Evolutionary conservation across 164 flowering plant species (phyloP).

Genomic region (Annona squamosa): DNA sequence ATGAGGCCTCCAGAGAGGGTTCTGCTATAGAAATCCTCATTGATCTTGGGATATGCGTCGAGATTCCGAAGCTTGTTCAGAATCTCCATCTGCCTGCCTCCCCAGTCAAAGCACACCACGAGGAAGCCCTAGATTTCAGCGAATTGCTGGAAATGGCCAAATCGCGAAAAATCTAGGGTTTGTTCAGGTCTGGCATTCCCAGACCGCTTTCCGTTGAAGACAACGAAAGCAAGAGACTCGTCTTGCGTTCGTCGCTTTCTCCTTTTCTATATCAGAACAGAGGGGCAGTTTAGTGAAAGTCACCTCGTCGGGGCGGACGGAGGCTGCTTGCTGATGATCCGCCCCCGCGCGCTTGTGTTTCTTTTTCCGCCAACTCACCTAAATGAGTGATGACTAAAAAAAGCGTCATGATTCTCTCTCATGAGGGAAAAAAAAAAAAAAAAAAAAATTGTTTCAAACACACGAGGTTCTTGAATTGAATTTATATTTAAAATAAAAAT

Average conservation of each 20-base stretch:
- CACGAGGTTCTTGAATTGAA: too few relatives aligned
- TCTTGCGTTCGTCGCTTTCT: slow-evolving; percentile 7
- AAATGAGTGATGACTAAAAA: too few relatives aligned
- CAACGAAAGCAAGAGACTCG: background rate
- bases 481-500: too few relatives aligned
- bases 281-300: too few relatives aligned
- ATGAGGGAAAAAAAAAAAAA: too few relatives aligned
- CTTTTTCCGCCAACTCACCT: too few relatives aligned
- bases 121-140: background rate
- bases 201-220: background rate
- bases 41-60: slow-evolving; percentile 74
- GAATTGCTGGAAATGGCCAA: background rate
- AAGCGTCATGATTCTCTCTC: too few relatives aligned
- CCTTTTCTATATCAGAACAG: too few relatives aligned
- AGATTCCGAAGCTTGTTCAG: slow-evolving; percentile 42
- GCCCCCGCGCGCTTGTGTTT: too few relatives aligned
- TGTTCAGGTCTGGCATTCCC: background rate
- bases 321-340: too few relatives aligned
- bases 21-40: slow-evolving; percentile 69
- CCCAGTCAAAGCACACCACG: background rate
- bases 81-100: slow-evolving; percentile 22
- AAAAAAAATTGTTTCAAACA: too few relatives aligned
- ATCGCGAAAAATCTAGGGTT: slow-evolving; percentile 6
- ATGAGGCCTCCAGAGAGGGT: slow-evolving; percentile 70
- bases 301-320: too few relatives aligned